Evolutionary conservation across 73 alveolate species (phyloP), one percentile per base, ranked within the genome.

Genomic region (Paramecium octaurelia): DNA sequence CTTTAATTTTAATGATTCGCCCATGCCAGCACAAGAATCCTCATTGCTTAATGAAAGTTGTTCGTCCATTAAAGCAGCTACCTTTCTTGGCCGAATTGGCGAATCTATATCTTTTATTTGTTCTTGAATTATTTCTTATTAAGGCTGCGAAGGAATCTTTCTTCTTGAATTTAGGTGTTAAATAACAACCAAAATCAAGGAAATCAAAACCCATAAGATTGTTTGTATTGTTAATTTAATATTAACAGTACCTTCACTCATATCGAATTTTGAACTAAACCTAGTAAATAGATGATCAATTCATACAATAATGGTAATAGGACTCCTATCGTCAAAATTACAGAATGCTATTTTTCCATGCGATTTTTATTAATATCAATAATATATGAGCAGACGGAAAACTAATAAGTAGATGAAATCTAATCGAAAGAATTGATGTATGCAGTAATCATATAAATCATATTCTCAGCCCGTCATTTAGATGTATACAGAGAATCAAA

Each of bases 31-130:
- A 36, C 59, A 35, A 40, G 38, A 36, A 38, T 73, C 60, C 35
- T 36, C 20, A 18, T 73, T 35, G 38, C 87, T 38, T 73, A 29
- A 38, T 36, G 34, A n/a, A 54, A 20, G 1, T 73, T 36, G 20
- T n/a, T 73, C 68, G 40, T 73, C 87, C 9, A 54, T 54, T 54
- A 54, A 54, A 54, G 31, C 69, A 54, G 69, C 59, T 35, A 8
- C 68, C 29, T 73, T 73, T 73, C 46, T 73, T 64, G 84, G 84
- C 84, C 34, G 84, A 31, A 64, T 64, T 50, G 84, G 84, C 84
- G 84, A 64, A 64, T 64, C 84, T 31, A 12, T 34, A 23, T 16
- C 9, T 40, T 73, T 38, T n/a, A 18, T 54, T 54, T 64, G 64
- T 73, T 73, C 42, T 40, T 18, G n/a, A 73, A 38, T 23, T 73